These are phyloP conservation scores for Astrothelium macrocarpum DNA, from an alignment of 495 filamentous ascomycete species.

Conservation along the genomic window DNA sequence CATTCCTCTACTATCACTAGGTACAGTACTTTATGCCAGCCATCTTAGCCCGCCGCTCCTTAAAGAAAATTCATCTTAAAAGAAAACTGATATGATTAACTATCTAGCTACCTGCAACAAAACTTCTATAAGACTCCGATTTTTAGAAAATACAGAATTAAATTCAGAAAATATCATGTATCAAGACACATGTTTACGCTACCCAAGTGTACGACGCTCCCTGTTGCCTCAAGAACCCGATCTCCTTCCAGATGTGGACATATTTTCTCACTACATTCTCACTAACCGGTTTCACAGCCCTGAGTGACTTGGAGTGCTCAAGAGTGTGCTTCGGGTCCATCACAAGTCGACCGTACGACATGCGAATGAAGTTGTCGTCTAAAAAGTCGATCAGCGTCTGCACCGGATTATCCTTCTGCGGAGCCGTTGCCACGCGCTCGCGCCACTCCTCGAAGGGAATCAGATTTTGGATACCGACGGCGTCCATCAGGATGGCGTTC, in stretches of 20 bases:
- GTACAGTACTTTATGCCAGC: too few species aligned
- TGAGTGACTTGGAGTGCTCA: neutral
- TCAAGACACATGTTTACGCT: too few species aligned
- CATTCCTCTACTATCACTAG: too few species aligned
- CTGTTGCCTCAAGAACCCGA: neutral
- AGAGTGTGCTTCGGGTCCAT: neutral
- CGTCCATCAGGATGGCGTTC: slow-evolving; percentile 1
- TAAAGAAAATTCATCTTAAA: too few species aligned
- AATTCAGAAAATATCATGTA: too few species aligned
- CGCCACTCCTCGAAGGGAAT: slow-evolving; percentile 10
- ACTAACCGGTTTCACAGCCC: neutral
- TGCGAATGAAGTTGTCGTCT: slow-evolving; percentile 6
- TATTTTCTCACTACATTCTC: neutral
- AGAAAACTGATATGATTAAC: too few species aligned
- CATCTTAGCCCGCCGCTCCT: too few species aligned
- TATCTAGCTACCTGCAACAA: too few species aligned
- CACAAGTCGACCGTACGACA: slow-evolving; percentile 8
- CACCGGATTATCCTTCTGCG: slow-evolving; percentile 10
- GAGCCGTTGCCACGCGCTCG: neutral
- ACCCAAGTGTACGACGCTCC: too few species aligned
- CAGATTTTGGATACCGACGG: slow-evolving; percentile 1
- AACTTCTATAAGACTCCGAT: too few species aligned
- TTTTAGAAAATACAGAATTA: too few species aligned
- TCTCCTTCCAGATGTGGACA: neutral
- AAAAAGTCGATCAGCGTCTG: slow-evolving; percentile 6